Base-by-base conservation (phyloP, 768 basidiomycete genomes). In the Phanerochaete carnosa region DNA sequence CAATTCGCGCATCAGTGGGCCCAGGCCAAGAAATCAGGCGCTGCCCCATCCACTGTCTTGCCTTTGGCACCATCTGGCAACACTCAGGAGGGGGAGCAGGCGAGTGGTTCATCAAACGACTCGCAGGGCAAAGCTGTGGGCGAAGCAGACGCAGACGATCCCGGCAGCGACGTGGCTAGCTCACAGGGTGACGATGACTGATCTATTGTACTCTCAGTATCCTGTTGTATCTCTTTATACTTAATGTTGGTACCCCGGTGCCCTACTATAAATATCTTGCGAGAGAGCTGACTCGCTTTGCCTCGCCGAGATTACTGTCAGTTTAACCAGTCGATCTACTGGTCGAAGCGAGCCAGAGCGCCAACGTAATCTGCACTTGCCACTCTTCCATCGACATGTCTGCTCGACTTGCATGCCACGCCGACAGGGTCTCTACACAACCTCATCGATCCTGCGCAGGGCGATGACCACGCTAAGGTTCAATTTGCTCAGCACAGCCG, bases 1-100 rank as follows among this genome's bases (percentile, higher is more conserved):
- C 90, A 95, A 72, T 93, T 91, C 81, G 96, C 96, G 0, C 94
- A 95, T 70, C 89, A 88, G 0, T 98, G 95, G 95, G 68, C 83
- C 1, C 80, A 84, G 56, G 79, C 74, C 3, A 78, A 77, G 65
- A 78, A 75, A 57, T 62, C 65, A 23, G 74, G 70, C 30, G 75
- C 73, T 46, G 73, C 70, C 12, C 11, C 49, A 75, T 5, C 66
- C 69, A 29, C 63, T 75, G 56, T 68, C 82, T 45, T 79, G 39
- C 33, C 83, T 29, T 84, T 85, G 57, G 77, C 79, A 25, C 33
- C 57, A 16, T 15, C 39, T 33, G 37, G 51, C 50, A 50, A 11
- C 5, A 33, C 29, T 6, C n/a, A 46, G 29, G 50, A 13, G 19
- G 22, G 29, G n/a, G 33, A 39, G 33, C 54, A 55, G 29, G 9